These are phyloP conservation scores for Lentithecium fluviatile DNA, from an alignment of 495 filamentous ascomycete species.

Conservation along the genomic window DNA sequence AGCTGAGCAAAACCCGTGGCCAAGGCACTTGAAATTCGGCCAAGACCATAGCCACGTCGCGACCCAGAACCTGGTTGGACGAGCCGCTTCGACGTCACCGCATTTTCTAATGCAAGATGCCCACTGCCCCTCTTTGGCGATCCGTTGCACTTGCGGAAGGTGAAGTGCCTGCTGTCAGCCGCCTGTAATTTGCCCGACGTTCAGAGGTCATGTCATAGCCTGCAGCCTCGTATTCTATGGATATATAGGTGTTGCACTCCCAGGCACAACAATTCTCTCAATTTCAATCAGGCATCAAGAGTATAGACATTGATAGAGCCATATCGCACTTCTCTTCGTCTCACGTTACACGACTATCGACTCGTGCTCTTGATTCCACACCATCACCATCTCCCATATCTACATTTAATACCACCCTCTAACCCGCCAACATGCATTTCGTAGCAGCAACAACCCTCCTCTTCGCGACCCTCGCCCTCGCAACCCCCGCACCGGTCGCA, in stretches of 20 bases:
- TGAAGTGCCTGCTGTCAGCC: slow-evolving; percentile 3
- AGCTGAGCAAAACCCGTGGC: not conserved
- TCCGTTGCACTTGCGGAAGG: not conserved
- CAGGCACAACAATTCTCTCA: no score
- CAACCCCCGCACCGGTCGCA: slow-evolving; percentile 14
- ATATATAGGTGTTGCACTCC: not conserved
- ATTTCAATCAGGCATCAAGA: no score
- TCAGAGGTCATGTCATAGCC: not conserved
- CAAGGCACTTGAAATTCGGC: not conserved
- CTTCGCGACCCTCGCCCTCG: slow-evolving; percentile 25
- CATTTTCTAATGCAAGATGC: not conserved
- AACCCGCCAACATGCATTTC: slow-evolving; percentile 24
- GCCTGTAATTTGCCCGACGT: not conserved
- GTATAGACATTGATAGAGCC: no score
- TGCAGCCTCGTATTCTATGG: not conserved
- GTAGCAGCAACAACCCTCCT: slow-evolving; percentile 20
- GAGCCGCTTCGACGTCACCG: not conserved
- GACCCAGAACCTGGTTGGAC: not conserved
- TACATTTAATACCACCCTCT: not conserved
- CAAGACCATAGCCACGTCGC: slow-evolving; percentile 10
- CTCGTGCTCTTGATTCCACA: no score
- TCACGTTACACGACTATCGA: no score
- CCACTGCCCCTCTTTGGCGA: not conserved
- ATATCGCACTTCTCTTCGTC: no score
- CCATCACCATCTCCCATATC: not conserved